Conservation (phyloP, 176 grass and related monocot species). For the Avena eriantha region DNA sequence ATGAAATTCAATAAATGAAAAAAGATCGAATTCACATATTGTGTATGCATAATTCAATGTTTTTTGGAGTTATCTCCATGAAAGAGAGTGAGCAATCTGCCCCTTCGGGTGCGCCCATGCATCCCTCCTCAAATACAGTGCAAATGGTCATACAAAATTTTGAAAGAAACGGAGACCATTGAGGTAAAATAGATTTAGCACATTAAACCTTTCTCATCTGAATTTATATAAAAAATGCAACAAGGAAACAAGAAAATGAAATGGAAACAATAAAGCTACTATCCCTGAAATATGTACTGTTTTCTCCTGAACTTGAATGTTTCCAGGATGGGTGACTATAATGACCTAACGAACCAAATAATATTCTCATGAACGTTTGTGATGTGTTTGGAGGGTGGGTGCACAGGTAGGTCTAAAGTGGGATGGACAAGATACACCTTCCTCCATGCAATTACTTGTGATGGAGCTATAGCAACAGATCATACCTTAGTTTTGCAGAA, state of each 20-base stretch:
- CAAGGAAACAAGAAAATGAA: neutral
- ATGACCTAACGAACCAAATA: neutral
- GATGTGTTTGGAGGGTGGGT: neutral
- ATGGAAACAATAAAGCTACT: neutral
- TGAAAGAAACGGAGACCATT: neutral
- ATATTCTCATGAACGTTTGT: neutral
- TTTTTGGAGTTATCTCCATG: slow-evolving; percentile 3
- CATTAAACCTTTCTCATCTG: neutral
- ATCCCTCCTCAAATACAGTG: neutral
- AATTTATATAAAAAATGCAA: neutral
- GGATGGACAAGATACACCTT: neutral
- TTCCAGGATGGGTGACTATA: neutral
- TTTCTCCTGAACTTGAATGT: neutral
- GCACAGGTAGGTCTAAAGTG: neutral
- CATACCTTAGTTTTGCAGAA: slow-evolving; percentile 93
- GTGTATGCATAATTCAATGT: neutral
- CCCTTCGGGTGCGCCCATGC: neutral
- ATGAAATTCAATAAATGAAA: slow-evolving; percentile 25
- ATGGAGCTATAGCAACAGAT: slow-evolving; percentile 5
- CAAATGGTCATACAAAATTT: neutral
- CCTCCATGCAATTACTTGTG: slow-evolving; percentile 19
- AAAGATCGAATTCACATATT: neutral
- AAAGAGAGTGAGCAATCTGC: neutral
- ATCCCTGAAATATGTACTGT: neutral
- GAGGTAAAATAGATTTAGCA: neutral